phyloP scores from a whole-genome alignment of 768 basidiomycete species.

The Psilocybe subaeruginosa region DNA sequence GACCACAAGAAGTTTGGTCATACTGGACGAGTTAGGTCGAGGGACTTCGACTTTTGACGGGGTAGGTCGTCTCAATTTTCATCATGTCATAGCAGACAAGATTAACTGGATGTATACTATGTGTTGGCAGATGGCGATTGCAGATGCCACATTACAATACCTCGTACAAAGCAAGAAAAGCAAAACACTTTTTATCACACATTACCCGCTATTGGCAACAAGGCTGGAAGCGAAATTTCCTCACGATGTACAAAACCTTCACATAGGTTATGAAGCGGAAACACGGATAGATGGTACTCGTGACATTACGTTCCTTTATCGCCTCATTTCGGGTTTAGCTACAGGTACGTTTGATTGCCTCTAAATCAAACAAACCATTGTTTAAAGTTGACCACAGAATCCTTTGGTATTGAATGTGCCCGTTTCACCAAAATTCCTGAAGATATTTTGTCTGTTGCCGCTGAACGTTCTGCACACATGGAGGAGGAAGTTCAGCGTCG shows the following conservation, averaged over 20 bases:
- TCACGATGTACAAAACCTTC: conserved; percentile 68
- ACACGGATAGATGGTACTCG: conserved; percentile 70
- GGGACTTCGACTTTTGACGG: conserved; percentile 96
- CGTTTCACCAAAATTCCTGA: conserved; percentile 85
- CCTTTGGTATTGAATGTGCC: conserved; percentile 93
- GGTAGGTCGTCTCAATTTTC: conserved; percentile 33
- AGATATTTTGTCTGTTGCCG: conserved; percentile 63
- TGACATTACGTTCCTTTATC: conserved; percentile 88
- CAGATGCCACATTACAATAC: conserved; percentile 77
- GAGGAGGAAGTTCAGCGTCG: conserved; percentile 54
- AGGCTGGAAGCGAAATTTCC: conserved; percentile 66
- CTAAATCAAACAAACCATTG: not conserved
- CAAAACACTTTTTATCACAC: conserved; percentile 92
- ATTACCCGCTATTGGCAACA: conserved; percentile 85
- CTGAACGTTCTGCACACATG: conserved; percentile 55
- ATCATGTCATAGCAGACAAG: no score
- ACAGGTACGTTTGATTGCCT: conserved; percentile 37
- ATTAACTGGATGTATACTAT: not conserved
- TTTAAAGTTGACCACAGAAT: conserved; percentile 42
- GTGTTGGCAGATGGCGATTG: conserved; percentile 75
- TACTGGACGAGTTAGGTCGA: conserved; percentile 88
- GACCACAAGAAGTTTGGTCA: conserved; percentile 77
- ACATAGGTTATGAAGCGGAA: conserved; percentile 84
- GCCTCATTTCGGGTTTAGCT: conserved; percentile 70
- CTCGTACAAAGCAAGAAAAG: conserved; percentile 60